A percentile compares a stretch with the other conserved stretches of the same genome.
phyloP scores from a whole-genome alignment of 495 filamentous ascomycete species.

The Neurospora tetraspora region DNA sequence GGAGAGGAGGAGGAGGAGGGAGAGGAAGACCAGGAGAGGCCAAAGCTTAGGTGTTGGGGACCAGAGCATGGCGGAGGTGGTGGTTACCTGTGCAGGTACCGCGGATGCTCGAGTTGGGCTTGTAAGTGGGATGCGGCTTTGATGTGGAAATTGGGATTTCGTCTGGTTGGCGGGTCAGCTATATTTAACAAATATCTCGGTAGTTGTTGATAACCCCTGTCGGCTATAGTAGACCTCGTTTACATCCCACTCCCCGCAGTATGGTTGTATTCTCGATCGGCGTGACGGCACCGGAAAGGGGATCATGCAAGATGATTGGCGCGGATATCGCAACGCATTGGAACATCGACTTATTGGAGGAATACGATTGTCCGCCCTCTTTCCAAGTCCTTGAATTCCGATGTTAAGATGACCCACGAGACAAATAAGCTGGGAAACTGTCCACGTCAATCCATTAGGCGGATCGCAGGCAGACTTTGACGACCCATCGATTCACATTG shows the following conservation, averaged over 20 bases:
- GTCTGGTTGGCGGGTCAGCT: background rate
- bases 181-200: background rate
- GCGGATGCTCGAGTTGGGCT: background rate
- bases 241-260: background rate
- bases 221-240: background rate
- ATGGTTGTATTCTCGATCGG: background rate
- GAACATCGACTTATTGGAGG: background rate
- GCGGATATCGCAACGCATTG: background rate
- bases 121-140: background rate
- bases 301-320: background rate
- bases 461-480: too few relatives aligned
- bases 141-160: background rate
- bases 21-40: background rate
- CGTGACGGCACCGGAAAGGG: background rate
- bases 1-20: conserved; percentile 3
- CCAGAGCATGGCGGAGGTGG: background rate
- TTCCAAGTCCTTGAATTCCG: too few relatives aligned
- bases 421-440: too few relatives aligned
- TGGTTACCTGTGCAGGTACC: accelerated
- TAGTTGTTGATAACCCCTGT: background rate
- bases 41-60: background rate
- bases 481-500: too few relatives aligned
- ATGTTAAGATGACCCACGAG: too few relatives aligned
- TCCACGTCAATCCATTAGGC: too few relatives aligned
- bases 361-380: background rate